A percentile compares a stretch with the other conserved stretches of the same genome.
These are phyloP conservation scores for Wolfiporia cocos DNA, from an alignment of 1,284 basidiomycete genomes.

Conservation along the genomic window DNA sequence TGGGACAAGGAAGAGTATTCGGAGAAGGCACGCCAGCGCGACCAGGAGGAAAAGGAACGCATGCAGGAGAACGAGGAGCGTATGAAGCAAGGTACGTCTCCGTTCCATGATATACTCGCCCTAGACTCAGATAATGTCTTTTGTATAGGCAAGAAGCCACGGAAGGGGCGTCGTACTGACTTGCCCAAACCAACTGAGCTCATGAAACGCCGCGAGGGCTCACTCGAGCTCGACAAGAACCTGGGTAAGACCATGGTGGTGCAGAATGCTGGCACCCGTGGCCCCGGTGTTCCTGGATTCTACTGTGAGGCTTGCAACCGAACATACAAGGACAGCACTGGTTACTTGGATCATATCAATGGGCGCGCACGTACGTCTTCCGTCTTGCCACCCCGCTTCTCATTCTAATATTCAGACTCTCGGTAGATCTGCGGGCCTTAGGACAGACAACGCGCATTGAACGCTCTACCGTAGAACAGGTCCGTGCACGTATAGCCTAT, in stretches of 20 bases:
- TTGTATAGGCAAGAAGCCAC: slow-evolving; percentile 80
- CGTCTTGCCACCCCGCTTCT: slow-evolving; percentile 1
- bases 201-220: slow-evolving; percentile 77
- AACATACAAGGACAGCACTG: slow-evolving; percentile 90
- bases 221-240: slow-evolving; percentile 88
- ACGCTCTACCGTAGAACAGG: slow-evolving; percentile 88
- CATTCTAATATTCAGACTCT: neutral
- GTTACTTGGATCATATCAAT: slow-evolving; percentile 96
- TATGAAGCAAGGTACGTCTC: slow-evolving; percentile 65
- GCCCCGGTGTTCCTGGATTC: slow-evolving; percentile 87
- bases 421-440: slow-evolving; percentile 78
- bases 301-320: slow-evolving; percentile 87
- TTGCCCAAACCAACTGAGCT: slow-evolving; percentile 87
- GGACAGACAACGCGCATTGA: slow-evolving; percentile 92
- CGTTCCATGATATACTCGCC: too few species aligned
- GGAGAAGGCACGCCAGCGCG: slow-evolving; percentile 69
- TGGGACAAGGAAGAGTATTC: slow-evolving; percentile 86
- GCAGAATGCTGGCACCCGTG: slow-evolving; percentile 70
- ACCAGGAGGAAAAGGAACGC: slow-evolving; percentile 69
- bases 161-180: slow-evolving; percentile 55
- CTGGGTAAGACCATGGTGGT: slow-evolving; percentile 91
- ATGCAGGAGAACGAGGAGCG: slow-evolving; percentile 85
- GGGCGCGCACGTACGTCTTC: slow-evolving; percentile 77
- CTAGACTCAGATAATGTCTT: too few species aligned
- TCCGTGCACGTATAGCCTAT: slow-evolving; percentile 82